A percentile compares a stretch with the other conserved stretches of the same genome.
Evolutionary conservation across 1,139 yeast genomes (phyloP).

Genomic region (Chernovozyma sophiae-reginae): DNA sequence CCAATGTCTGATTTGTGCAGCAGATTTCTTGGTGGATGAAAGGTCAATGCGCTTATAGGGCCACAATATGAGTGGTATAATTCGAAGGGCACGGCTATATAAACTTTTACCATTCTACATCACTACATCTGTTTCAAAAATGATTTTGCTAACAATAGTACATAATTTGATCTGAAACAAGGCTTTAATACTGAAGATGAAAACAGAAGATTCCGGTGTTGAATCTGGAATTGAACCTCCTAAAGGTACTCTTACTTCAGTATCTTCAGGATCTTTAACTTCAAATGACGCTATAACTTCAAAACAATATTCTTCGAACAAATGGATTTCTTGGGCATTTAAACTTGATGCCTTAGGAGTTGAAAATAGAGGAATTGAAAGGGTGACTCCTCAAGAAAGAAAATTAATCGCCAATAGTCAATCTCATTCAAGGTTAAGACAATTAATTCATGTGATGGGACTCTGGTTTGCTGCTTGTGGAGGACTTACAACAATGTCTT

Average conservation of each 20-base stretch:
- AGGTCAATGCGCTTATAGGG: conserved; percentile 4
- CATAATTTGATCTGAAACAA: no score
- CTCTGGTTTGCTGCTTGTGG: conserved; percentile 41
- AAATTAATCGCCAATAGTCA: conserved; percentile 9
- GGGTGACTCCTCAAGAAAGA: conserved; percentile 25
- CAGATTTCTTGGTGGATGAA: not conserved
- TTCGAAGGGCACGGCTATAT: no score
- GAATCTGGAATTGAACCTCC: no score
- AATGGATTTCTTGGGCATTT: conserved; percentile 13
- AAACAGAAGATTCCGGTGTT: no score
- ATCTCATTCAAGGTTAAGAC: conserved; percentile 10
- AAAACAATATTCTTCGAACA: not conserved
- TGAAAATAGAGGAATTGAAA: conserved; percentile 30
- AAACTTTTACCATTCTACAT: no score
- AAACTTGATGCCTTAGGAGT: conserved; percentile 24
- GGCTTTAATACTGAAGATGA: no score
- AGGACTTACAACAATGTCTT: conserved; percentile 38
- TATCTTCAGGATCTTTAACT: not conserved
- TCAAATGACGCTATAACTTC: not conserved
- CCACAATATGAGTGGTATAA: conserved; percentile 3
- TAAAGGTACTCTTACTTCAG: no score
- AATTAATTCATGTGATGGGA: conserved; percentile 19
- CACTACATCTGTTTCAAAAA: no score
- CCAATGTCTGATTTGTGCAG: no score
- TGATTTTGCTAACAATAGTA: no score